Base-by-base conservation (phyloP, 1,284 basidiomycete genomes). In the Porogramme epimiltina region DNA sequence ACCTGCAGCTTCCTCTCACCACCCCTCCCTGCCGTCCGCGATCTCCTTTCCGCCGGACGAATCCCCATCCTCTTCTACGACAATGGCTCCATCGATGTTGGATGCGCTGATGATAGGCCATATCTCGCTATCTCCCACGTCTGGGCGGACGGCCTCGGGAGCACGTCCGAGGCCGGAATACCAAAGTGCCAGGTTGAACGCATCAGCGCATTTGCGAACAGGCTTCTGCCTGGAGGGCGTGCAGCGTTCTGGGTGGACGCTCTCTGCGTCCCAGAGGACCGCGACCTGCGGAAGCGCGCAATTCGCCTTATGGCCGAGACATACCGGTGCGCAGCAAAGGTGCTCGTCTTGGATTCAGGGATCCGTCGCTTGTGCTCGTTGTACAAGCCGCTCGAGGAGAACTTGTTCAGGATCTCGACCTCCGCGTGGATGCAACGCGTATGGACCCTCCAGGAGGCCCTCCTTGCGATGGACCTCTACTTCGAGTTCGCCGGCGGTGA, bases 361-460 rank as follows among this genome's bases (percentile, higher is more conserved):
- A 38, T 55, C 15, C 53, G 41, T 4, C 10, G 18, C 6, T 11
- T 19, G 13, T 46, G 44, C 39, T 42, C 37, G 5, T n/a, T 23
- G 8, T 3, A 2, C 2, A 23, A 28, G 8, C 49, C 49, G 13
- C 20, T 39, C n/a, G 49, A 46, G 34, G 39, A 51, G 36, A 36
- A 41, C 11, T 23, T 55, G 18, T 31, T 55, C 13, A 37, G 52
- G 13, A 40, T 55, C n/a, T 10, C 26, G 4, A 38, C 49, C 10
- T 55, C 53, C 9, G 45, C 24, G 25, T 55, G 53, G 53, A 43
- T 47, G 44, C 53, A 51, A 39, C 49, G 53, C 10, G n/a, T 54
- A 9, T 55, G 53, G 53, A 55, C 53, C 3, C 36, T 55, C 15
- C 53, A 55, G 22, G 53, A 55, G 36, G 53, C 28, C 13, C 10